phyloP scores from a whole-genome alignment of 768 basidiomycete genomes.

The Kondoa malvinella region DNA sequence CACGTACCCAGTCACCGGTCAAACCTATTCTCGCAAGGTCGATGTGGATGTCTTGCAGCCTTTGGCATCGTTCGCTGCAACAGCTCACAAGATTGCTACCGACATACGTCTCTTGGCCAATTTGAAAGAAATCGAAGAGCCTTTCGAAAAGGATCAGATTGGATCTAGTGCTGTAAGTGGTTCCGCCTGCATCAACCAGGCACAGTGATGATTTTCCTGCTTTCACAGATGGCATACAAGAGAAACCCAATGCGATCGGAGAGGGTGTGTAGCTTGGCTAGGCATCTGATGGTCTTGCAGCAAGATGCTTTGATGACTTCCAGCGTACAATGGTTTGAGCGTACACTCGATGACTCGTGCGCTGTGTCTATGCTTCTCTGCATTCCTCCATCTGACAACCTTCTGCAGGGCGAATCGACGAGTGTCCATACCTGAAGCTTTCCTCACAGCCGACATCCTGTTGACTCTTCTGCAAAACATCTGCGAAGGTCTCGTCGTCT shows the following conservation, averaged over 20 bases:
- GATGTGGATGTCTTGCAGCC: conserved; percentile 83
- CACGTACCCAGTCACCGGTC: conserved; percentile 92
- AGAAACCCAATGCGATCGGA: conserved; percentile 98
- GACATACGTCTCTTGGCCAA: conserved; percentile 87
- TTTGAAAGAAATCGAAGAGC: conserved; percentile 97
- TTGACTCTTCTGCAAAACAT: conserved; percentile 90
- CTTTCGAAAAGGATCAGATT: conserved; percentile 96
- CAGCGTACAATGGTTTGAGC: conserved; percentile 94
- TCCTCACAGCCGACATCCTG: conserved; percentile 90
- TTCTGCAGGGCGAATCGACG: conserved; percentile 70
- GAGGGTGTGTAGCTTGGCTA: conserved; percentile 84
- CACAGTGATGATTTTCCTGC: conserved; percentile 27
- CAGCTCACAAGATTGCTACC: conserved; percentile 94
- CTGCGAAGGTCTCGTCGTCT: conserved; percentile 96
- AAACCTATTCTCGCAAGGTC: conserved; percentile 96
- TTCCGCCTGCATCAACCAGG: conserved; percentile 27
- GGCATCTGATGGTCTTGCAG: conserved; percentile 88
- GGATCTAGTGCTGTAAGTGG: conserved; percentile 45
- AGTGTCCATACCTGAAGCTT: conserved; percentile 89
- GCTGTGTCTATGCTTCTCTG: conserved; percentile 15
- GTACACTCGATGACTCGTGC: conserved; percentile 95
- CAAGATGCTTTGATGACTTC: conserved; percentile 92
- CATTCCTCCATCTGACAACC: not conserved
- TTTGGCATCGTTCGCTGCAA: conserved; percentile 70
- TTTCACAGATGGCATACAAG: conserved; percentile 74